phyloP scores from a whole-genome alignment of 371 early-diverging fungal species.

The Parasitella parasitica region DNA sequence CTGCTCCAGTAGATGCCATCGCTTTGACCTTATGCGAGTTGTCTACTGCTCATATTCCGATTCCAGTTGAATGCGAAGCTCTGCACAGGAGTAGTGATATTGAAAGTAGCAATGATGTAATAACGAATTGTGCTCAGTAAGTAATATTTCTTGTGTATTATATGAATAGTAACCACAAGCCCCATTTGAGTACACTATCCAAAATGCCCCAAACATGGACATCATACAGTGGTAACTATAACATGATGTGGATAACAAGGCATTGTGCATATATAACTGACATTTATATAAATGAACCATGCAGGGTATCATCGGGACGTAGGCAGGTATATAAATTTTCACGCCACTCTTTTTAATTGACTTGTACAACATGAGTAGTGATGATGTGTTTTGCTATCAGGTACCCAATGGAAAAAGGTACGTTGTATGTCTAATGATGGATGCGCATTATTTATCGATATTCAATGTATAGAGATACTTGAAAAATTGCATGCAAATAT shows the following conservation, averaged over 20 bases:
- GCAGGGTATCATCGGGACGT: slow-evolving; percentile 28
- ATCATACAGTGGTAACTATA: slow-evolving; percentile 23
- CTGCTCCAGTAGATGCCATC: slow-evolving; percentile 13
- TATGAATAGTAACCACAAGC: not conserved
- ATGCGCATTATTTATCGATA: not conserved
- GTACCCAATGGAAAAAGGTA: slow-evolving; percentile 29
- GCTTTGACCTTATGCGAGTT: slow-evolving; percentile 22
- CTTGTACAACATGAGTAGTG: slow-evolving; percentile 1
- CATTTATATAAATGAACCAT: not conserved
- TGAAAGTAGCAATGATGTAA: not conserved
- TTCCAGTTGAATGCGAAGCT: slow-evolving; percentile 5
- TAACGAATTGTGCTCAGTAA: slow-evolving; percentile 10
- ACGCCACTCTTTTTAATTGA: not conserved
- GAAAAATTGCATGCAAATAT: slow-evolving; percentile 15
- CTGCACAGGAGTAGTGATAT: not conserved
- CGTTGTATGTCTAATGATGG: not conserved
- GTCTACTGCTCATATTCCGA: not conserved
- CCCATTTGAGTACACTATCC: slow-evolving; percentile 22
- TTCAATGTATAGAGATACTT: slow-evolving; percentile 19
- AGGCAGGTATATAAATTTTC: slow-evolving; percentile 8
- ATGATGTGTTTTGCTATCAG: slow-evolving; percentile 27
- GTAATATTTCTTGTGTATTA: not conserved
- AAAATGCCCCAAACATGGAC: slow-evolving; percentile 25
- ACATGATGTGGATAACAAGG: no score
- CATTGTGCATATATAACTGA: not conserved